Base-by-base conservation (phyloP, 352 stramenopile genomes). In the Blastocystis sp. region DNA sequence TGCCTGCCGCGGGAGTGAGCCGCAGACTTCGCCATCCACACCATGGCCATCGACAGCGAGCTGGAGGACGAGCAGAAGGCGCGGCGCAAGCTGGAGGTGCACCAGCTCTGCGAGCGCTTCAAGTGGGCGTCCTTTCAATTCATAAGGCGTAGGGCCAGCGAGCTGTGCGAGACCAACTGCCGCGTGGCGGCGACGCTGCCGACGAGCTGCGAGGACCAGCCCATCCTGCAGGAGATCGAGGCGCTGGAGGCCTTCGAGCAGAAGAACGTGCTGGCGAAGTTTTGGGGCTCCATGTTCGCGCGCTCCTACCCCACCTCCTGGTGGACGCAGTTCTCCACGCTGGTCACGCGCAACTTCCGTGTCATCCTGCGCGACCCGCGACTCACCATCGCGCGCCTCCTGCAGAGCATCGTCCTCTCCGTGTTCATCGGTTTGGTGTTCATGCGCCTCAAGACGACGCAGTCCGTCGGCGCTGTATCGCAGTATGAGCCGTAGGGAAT, bases 1-100 rank as follows among this genome's bases (percentile, higher is more conserved):
- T 21, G 28, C n/a, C 11, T 34, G 4, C 38, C 66, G 5, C 1
- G 17, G 28, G 14, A 40, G 43, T 81, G 2, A 7, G 34, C 64
- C 10, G 11, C n/a, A 81, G 71, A 81, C 43, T 81, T 81, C 21
- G 71, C 71, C 14, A 81, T 81, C 66, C 71, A 81, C 28, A 60
- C 71, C 5, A 81, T 81, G 71, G 71, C 71, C 14, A 81, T 81
- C 53, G 71, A 81, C 43, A 81, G 66, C 43, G 71, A 81, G n/a
- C 52, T 84, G 60, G 74, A 84, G 56, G 74, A 84, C 23, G 74
- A 84, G n/a, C 45, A 62, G 23, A 84, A 69, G 48, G 38, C 56
- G 14, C 21, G 14, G n/a, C 74, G 74, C 19, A 84, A 69, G 21
- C 23, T 69, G 48, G 53, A 84, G 45, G 74, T 84, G 0, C 74